Percentiles rank a stretch among this genome's conserved stretches.
Evolutionary conservation across 2,329 filamentous ascomycete species (phyloP).

Genomic region (Aspergillus oerlinghausenensis): DNA sequence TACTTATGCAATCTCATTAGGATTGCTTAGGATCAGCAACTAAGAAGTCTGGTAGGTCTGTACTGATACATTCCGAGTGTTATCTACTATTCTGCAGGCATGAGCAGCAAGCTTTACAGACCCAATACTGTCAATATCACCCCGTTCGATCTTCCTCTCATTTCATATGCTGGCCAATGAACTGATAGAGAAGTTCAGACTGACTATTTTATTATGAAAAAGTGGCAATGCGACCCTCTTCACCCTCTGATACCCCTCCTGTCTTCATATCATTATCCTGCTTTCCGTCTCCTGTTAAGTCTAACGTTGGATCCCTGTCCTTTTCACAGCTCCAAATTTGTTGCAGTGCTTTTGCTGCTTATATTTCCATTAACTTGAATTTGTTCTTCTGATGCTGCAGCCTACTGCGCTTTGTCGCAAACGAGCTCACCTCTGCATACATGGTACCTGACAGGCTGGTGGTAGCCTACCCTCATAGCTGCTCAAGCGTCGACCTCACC

Average conservation of each 20-base stretch:
- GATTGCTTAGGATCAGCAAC: neutral
- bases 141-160: neutral
- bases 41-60: neutral
- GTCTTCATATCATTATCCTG: neutral
- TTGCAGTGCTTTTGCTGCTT: neutral
- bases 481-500: neutral
- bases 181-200: neutral
- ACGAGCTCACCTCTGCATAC: neutral
- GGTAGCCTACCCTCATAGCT: neutral
- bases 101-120: neutral
- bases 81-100: constrained; percentile 3
- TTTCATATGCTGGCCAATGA: neutral
- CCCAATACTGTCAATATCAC: neutral
- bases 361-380: neutral
- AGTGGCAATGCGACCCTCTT: neutral
- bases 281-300: neutral
- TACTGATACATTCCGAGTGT: neutral
- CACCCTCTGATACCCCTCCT: neutral
- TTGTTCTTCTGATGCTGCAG: neutral
- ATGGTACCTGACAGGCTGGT: neutral
- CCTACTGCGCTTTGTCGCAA: neutral
- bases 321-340: neutral
- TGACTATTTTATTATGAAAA: neutral
- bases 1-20: neutral
- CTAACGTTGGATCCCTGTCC: neutral